Evolutionary conservation across 73 alveolate species (phyloP).

Genomic region (Symbiodinium pilosum): DNA sequence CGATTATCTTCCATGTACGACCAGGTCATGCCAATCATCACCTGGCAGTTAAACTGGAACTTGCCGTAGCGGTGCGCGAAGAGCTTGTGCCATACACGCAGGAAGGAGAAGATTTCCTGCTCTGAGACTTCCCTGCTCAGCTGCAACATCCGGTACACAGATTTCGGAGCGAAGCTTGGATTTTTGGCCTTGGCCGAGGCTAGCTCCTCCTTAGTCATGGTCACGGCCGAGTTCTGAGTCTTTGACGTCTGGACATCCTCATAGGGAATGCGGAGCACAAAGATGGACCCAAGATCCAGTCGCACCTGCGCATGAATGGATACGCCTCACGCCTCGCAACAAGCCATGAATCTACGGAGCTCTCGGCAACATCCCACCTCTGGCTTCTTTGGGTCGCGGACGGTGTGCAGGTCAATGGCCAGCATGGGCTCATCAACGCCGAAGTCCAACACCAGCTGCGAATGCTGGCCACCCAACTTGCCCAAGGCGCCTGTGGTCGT

Average conservation of each 20-base stretch:
- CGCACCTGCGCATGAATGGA: too few relatives aligned
- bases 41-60: slow-evolving; percentile 3
- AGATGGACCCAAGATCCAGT: slow-evolving; percentile 8
- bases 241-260: background rate
- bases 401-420: slow-evolving; percentile 20
- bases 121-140: background rate
- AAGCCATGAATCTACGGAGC: too few relatives aligned
- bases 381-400: background rate
- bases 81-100: slow-evolving; percentile 18
- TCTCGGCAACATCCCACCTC: too few relatives aligned
- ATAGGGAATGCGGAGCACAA: slow-evolving; percentile 1
- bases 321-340: too few relatives aligned
- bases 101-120: slow-evolving; percentile 15
- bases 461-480: background rate
- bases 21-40: slow-evolving; percentile 11
- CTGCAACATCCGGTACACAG: background rate
- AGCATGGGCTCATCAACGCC: slow-evolving; percentile 19
- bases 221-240: background rate
- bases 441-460: slow-evolving; percentile 15
- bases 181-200: background rate
- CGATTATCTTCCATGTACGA: background rate
- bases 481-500: slow-evolving; percentile 12
- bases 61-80: slow-evolving; percentile 30
- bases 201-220: slow-evolving; percentile 14
- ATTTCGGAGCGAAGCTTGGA: slow-evolving; percentile 7